A percentile compares a stretch with the other conserved stretches of the same genome.
Evolutionary conservation across 169 alveolate genomes (phyloP).

Genomic region (Cryptosporidium meleagridis): DNA sequence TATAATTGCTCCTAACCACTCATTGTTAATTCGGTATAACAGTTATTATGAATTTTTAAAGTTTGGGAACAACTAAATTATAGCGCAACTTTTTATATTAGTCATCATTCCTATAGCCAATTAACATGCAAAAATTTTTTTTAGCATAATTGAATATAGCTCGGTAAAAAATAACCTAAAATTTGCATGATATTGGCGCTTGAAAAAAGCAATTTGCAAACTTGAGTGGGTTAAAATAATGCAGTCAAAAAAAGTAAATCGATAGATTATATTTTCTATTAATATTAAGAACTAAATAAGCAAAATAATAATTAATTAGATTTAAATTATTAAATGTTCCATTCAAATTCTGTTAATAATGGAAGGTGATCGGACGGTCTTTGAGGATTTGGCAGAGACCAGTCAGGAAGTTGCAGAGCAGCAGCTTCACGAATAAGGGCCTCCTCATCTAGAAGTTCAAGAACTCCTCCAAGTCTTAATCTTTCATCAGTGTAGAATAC

Average conservation of each 20-base stretch:
- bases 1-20: slow-evolving; percentile 3
- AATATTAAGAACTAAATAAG: neutral
- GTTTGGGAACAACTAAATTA: slow-evolving; percentile 5
- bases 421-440: slow-evolving; percentile 82
- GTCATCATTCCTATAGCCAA: slow-evolving; percentile 6
- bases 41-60: neutral
- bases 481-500: slow-evolving; percentile 80
- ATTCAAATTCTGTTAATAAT: slow-evolving; percentile 82
- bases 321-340: slow-evolving; percentile 55
- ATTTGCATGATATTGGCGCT: slow-evolving; percentile 4
- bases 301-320: neutral
- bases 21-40: neutral
- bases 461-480: slow-evolving; percentile 78
- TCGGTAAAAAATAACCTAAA: slow-evolving; percentile 3
- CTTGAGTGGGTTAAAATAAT: neutral
- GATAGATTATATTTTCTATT: neutral
- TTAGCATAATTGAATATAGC: slow-evolving; percentile 7
- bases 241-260: neutral
- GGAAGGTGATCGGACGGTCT: slow-evolving; percentile 85
- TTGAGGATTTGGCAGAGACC: slow-evolving; percentile 83
- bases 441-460: slow-evolving; percentile 77
- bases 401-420: slow-evolving; percentile 79
- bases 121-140: neutral
- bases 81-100: neutral
- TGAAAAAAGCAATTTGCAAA: neutral